Evolutionary conservation across 257 asterid species (phyloP), one percentile per base, ranked within the genome.

Genomic region (Leonotis leonurus): DNA sequence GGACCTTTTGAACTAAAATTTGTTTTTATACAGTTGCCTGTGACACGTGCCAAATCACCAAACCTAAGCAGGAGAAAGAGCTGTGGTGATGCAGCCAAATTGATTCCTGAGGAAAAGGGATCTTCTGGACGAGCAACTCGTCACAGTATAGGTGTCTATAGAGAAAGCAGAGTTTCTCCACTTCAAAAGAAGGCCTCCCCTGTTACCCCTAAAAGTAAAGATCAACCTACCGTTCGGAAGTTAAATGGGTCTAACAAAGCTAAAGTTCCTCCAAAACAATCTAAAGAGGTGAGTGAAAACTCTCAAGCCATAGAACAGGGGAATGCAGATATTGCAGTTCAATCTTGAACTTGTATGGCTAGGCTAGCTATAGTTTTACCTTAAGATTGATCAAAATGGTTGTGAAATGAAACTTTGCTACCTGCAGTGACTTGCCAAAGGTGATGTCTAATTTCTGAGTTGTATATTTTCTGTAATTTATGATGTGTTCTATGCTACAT

Each of bases 41-140:
- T 91, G 45, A 91, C 98, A 56, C 98, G 98, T 37, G 87, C 98
- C 53, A 91, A 91, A 70, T 91, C 98, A 67, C 98, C 96, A 43
- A 88, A 85, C 39, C 77, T 88, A 26, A 73, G 78, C 6, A 45
- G 97, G 70, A 86, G 98, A 75, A 92, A 87, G 81, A 89, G 97
- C 78, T 84, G 85, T 21, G 72, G 94, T 26, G 97, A 85, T 75
- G 86, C 84, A 20, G 46, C 48, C 36, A 77, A 75, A 66, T 30
- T 90, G 51, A 67, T 83, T 33, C 71, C 81, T 3, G 92, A 74
- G 33, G 89, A 77, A 54, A 84, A 80, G 67, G 82, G 55, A 68
- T 57, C 21, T 33, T 67, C 71, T 51, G 83, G 75, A 3, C 69
- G 80, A 63, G 58, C 77, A 56, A 43, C 82, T 45, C 95, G 94